phyloP scores from a whole-genome alignment of 2,329 filamentous ascomycete species.

The Hypoxylon sp. region DNA sequence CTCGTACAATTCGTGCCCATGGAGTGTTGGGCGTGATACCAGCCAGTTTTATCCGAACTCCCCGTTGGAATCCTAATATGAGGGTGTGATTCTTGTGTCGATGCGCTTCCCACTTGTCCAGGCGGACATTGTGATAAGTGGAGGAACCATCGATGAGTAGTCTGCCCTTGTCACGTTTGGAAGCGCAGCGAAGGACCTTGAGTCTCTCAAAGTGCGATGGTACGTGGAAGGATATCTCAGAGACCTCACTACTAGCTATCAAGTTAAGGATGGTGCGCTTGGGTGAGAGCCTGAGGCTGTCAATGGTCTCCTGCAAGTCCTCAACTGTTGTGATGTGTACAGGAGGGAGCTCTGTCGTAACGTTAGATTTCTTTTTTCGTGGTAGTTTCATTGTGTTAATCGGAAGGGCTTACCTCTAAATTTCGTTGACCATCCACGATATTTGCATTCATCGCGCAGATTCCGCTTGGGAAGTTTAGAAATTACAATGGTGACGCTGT shows the following conservation, averaged over 20 bases:
- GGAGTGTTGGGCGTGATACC: constrained; percentile 6
- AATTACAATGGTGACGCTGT: constrained; percentile 16
- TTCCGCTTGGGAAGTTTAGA: constrained; percentile 16
- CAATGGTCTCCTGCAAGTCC: constrained; percentile 14
- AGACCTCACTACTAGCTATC: constrained; percentile 7
- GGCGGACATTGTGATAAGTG: constrained; percentile 14
- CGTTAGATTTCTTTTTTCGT: not conserved
- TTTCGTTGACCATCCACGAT: constrained; percentile 15
- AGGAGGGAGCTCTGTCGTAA: constrained; percentile 3
- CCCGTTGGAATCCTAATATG: constrained; percentile 15
- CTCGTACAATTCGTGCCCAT: constrained; percentile 14
- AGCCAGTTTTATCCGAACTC: constrained; percentile 13
- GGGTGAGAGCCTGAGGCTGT: constrained; percentile 10
- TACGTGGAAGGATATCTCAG: constrained; percentile 14
- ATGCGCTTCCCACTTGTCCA: constrained; percentile 15
- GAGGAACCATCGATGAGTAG: constrained; percentile 15
- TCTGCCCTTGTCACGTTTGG: constrained; percentile 17
- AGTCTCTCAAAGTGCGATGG: constrained; percentile 23
- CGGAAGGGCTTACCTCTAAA: constrained; percentile 5
- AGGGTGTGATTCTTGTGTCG: constrained; percentile 22
- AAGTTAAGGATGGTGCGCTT: constrained; percentile 15
- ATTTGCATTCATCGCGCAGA: constrained; percentile 13
- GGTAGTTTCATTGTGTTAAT: not conserved
- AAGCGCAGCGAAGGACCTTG: constrained; percentile 16
- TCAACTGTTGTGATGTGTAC: constrained; percentile 8